These are phyloP conservation scores for Prunella vulgaris DNA, from an alignment of 257 asterid genomes.

Conservation along the genomic window DNA sequence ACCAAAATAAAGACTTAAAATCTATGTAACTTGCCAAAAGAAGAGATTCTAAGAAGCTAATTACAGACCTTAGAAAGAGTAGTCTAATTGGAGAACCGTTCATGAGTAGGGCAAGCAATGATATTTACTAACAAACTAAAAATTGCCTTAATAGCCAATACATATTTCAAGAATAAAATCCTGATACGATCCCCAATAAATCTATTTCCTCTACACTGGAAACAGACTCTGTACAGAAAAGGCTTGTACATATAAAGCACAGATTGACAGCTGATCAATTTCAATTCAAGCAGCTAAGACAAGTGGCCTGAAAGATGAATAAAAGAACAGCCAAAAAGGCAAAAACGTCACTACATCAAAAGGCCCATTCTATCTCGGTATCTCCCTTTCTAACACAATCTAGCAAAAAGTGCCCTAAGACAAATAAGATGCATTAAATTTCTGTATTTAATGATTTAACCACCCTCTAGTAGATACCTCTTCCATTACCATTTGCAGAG, in stretches of 20 bases:
- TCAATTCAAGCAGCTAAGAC: not conserved
- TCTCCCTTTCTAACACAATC: not conserved
- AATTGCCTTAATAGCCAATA: not conserved
- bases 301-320: not conserved
- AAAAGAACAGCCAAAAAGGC: not conserved
- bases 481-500: not conserved
- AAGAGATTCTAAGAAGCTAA: not conserved
- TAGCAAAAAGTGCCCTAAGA: not conserved
- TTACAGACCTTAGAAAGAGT: not conserved
- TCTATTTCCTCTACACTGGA: not conserved
- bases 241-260: not conserved
- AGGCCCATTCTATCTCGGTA: not conserved
- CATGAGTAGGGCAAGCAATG: not conserved
- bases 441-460: not conserved
- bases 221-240: not conserved
- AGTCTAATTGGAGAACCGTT: not conserved
- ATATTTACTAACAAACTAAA: not conserved
- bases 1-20: conserved; percentile 1
- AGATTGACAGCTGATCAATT: not conserved
- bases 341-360: not conserved
- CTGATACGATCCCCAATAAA: not conserved
- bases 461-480: not conserved
- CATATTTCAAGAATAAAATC: not conserved
- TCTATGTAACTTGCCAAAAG: not conserved
- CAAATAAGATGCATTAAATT: not conserved